Conservation (phyloP, 306 rosid genomes). For the Cucumis hystrix region DNA sequence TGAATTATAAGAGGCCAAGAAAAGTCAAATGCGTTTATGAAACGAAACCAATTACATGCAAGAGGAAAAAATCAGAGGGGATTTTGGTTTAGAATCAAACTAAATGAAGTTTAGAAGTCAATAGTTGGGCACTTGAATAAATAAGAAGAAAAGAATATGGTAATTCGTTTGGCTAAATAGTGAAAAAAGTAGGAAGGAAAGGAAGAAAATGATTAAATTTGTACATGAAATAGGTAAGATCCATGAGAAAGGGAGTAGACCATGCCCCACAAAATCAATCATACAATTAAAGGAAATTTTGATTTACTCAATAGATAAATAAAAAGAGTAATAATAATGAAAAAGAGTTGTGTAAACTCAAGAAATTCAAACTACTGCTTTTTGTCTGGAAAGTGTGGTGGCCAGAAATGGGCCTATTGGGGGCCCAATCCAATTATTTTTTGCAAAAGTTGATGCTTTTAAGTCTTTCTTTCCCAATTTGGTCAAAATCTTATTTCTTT, state of each 20-base stretch:
- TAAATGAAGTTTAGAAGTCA: no score
- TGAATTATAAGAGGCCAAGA: no score
- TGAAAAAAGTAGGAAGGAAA: not conserved
- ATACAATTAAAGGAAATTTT: not conserved
- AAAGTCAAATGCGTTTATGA: no score
- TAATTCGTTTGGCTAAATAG: not conserved
- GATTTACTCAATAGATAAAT: not conserved
- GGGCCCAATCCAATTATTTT: not conserved
- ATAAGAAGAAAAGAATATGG: no score
- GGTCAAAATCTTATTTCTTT: not conserved
- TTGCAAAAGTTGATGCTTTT: not conserved
- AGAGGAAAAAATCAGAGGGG: no score
- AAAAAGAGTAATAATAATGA: no score
- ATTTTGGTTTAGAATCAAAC: no score
- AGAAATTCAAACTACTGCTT: not conserved
- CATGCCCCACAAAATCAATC: not conserved
- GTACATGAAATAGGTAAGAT: not conserved
- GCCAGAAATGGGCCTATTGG: not conserved
- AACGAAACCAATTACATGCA: no score
- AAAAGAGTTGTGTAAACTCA: not conserved
- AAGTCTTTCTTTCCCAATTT: not conserved
- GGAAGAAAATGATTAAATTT: not conserved
- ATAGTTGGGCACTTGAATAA: no score
- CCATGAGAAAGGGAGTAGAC: not conserved
- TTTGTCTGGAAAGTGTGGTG: not conserved